Evolutionary conservation across 345 rosid species (phyloP).

Genomic region (Stellera chamaejasme): DNA sequence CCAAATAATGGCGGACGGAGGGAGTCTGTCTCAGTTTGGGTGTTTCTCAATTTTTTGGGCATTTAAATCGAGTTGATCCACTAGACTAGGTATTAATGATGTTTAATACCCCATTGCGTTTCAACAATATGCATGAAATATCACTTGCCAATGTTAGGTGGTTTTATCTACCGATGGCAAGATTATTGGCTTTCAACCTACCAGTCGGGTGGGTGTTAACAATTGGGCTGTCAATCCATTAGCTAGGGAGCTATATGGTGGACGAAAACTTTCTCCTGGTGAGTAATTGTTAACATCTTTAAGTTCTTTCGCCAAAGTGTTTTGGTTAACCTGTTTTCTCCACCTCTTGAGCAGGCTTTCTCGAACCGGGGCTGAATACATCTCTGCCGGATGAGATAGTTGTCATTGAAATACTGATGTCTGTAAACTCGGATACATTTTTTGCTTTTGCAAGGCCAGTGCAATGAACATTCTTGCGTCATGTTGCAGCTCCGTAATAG

Average conservation of each 20-base stretch:
- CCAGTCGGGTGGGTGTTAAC: constrained; percentile 60
- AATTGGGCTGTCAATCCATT: constrained; percentile 76
- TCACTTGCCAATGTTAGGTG: constrained; percentile 32
- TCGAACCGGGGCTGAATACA: constrained; percentile 55
- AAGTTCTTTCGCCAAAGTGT: neutral
- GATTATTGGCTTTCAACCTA: constrained; percentile 74
- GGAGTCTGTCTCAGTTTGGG: no score
- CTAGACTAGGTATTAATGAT: no score
- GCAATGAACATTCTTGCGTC: constrained; percentile 7
- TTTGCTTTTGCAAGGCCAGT: constrained; percentile 68
- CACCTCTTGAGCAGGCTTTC: constrained; percentile 36
- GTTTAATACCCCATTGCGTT: neutral
- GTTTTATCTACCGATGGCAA: constrained; percentile 57
- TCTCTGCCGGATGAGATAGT: constrained; percentile 34
- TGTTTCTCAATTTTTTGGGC: no score
- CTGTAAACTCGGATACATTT: constrained; percentile 35
- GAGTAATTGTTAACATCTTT: constrained; percentile 14
- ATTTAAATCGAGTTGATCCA: no score
- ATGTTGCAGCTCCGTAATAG: no score
- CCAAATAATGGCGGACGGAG: no score
- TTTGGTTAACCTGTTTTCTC: neutral
- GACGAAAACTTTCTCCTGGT: constrained; percentile 59
- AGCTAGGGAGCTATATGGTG: constrained; percentile 56
- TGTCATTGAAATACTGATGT: constrained; percentile 63
- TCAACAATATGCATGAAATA: constrained; percentile 2